Percentiles rank a stretch among this genome's conserved stretches.
phyloP scores from a whole-genome alignment of 2,329 filamentous ascomycete genomes.

The Corinectria fuckeliana region DNA sequence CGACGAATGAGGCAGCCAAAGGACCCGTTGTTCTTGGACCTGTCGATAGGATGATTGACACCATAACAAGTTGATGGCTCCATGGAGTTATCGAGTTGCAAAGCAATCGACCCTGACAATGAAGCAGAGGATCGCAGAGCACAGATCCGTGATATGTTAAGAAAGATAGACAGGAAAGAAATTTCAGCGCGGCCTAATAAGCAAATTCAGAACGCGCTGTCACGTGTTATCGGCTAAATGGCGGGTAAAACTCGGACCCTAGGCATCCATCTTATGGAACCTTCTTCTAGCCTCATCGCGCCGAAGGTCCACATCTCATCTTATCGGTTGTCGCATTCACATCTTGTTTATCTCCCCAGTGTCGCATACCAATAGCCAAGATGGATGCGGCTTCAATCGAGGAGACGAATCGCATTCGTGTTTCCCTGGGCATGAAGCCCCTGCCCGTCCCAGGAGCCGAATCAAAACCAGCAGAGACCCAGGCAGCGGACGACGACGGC shows the following conservation, averaged over 20 bases:
- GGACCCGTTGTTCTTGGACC: constrained; percentile 81
- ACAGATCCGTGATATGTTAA: constrained; percentile 76
- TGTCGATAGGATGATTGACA: constrained; percentile 95
- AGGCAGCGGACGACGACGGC: constrained; percentile 64
- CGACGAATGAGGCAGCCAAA: constrained; percentile 69
- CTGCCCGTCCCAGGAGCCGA: constrained; percentile 79
- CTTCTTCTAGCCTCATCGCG: constrained; percentile 4
- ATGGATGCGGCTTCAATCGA: constrained; percentile 81
- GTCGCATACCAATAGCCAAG: constrained; percentile 28
- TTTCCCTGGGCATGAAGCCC: constrained; percentile 88
- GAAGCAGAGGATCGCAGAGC: constrained; percentile 75
- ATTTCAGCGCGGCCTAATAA: constrained; percentile 40
- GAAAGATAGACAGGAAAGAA: constrained; percentile 46
- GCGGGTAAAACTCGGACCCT: constrained; percentile 8
- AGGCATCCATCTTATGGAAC: neutral
- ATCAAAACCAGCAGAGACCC: constrained; percentile 50
- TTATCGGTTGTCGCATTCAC: constrained; percentile 5
- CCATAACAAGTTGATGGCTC: constrained; percentile 77
- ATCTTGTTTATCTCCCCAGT: neutral
- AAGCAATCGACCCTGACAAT: constrained; percentile 75
- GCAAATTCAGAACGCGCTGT: constrained; percentile 20
- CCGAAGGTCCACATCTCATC: constrained; percentile 6
- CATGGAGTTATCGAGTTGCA: constrained; percentile 84
- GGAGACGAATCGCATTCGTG: constrained; percentile 91
- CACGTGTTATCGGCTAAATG: constrained; percentile 19